Conservation (phyloP, 1,139 yeast species). For the Zygotorulaspora mrakii region DNA sequence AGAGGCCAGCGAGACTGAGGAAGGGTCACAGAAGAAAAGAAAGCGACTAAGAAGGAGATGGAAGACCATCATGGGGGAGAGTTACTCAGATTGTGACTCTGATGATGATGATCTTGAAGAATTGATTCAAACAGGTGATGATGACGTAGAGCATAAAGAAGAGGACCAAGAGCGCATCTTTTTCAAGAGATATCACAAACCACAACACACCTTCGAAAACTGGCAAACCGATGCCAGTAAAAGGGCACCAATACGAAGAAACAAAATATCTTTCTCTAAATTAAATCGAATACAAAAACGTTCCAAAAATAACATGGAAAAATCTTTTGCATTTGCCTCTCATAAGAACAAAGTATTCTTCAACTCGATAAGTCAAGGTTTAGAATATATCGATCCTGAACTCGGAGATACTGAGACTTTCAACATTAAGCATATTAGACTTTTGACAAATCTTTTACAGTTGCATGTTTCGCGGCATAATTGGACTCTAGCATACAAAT, state of each 20-base stretch:
- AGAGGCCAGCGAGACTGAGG: conserved; percentile 24
- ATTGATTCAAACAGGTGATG: conserved; percentile 9
- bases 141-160: conserved; percentile 13
- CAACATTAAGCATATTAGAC: conserved; percentile 28
- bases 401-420: conserved; percentile 16
- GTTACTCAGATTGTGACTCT: conserved; percentile 17
- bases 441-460: conserved; percentile 37
- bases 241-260: conserved; percentile 20
- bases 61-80: conserved; percentile 22
- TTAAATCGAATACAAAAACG: conserved; percentile 19
- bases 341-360: conserved; percentile 21
- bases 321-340: conserved; percentile 22
- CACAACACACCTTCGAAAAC: conserved; percentile 32
- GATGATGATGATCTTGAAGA: conserved; percentile 13
- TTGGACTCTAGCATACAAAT: conserved; percentile 54
- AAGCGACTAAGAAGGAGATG: conserved; percentile 18
- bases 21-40: conserved; percentile 10
- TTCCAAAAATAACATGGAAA: conserved; percentile 18
- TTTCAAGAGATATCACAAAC: conserved; percentile 27
- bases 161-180: conserved; percentile 27
- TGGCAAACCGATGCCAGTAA: conserved; percentile 28
- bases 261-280: conserved; percentile 20
- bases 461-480: conserved; percentile 43
- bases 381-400: conserved; percentile 17
- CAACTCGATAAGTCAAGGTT: conserved; percentile 27